Conservation (phyloP, 805 yeast species). For the Candida gorgasii region DNA sequence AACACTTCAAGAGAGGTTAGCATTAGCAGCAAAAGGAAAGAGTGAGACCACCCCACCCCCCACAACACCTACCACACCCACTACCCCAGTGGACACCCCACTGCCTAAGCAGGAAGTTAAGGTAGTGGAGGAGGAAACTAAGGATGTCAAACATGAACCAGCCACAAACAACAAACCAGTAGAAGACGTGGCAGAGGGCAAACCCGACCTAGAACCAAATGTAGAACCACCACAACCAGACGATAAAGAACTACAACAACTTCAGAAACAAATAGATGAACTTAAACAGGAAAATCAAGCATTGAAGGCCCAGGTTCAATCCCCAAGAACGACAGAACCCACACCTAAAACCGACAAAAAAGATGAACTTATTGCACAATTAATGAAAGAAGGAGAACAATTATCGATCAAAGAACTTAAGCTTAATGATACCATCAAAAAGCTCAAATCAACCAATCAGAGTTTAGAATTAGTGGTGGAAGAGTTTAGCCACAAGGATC, state of each 20-base stretch:
- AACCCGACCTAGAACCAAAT: background rate
- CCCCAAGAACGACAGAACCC: background rate
- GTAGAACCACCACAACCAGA: background rate
- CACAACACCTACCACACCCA: too few species aligned
- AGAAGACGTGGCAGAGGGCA: too few species aligned
- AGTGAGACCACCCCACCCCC: too few species aligned
- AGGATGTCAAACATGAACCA: too few species aligned
- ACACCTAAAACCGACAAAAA: conserved; percentile 22
- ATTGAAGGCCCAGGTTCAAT: background rate
- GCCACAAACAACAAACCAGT: too few species aligned
- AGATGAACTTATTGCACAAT: conserved; percentile 63
- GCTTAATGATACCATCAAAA: conserved; percentile 64
- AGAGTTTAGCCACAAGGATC: conserved; percentile 31
- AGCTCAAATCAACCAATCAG: conserved; percentile 42
- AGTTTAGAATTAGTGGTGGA: conserved; percentile 31
- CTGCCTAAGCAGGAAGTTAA: too few species aligned
- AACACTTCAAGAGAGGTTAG: conserved; percentile 82
- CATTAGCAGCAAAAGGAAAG: conserved; percentile 67
- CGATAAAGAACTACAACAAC: background rate
- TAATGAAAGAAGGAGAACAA: conserved; percentile 75
- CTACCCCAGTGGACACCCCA: too few species aligned
- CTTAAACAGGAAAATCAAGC: conserved; percentile 1
- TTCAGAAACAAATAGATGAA: background rate
- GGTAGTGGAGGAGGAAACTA: background rate
- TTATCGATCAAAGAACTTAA: conserved; percentile 71